Evolutionary conservation across 176 grass and related monocot genomes (phyloP), one percentile per base, ranked within the genome.

Genomic region (Alopecurus myosuroides): DNA sequence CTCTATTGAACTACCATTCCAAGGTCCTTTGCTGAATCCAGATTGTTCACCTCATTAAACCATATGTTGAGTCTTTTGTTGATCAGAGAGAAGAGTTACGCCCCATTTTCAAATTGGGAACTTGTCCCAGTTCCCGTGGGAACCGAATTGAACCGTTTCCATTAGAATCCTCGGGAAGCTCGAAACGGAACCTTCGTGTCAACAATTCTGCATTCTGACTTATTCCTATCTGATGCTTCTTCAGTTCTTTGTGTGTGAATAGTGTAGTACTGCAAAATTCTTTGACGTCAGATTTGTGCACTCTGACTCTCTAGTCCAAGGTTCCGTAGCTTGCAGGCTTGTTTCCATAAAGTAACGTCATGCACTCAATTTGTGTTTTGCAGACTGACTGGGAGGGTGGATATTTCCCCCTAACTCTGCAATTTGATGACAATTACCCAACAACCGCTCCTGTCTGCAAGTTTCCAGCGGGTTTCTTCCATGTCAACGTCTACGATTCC

Each of bases 321-420:
- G 34, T 5, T 56, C 0, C 4, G 34, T 55, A 80, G 7, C 53
- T 79, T 11, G 28, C 9, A 11, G 61, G 74, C 45, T 78, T 63
- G 23, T 70, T 60, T 19, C 15, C 61, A 63, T 26, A 45, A 72
- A 72, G 23, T 84, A 20, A 70, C 1, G 53, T 28, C n/a, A 41
- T 52, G 36, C 12, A n/a, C 56, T 41, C 31, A 50, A 41, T 30
- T 73, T 79, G 73, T 69, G 19, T 88, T 77, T 9, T 92, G 52
- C 91, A 98, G 93, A 98, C 89, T 29, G 91, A 95, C 51, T 95
- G 96, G 96, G 93, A 95, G 77, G 96, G 89, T 85, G 96, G 96
- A n/a, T 88, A 87, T 88, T 95, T 61, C 77, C 91, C 96, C 33
- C 63, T 98, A 12, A 92, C 89, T 36, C 20, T 94, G 29, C 22